Evolutionary conservation across 495 filamentous ascomycete genomes (phyloP), one percentile per base, ranked within the genome.

Genomic region (Cudoniella acicularis): DNA sequence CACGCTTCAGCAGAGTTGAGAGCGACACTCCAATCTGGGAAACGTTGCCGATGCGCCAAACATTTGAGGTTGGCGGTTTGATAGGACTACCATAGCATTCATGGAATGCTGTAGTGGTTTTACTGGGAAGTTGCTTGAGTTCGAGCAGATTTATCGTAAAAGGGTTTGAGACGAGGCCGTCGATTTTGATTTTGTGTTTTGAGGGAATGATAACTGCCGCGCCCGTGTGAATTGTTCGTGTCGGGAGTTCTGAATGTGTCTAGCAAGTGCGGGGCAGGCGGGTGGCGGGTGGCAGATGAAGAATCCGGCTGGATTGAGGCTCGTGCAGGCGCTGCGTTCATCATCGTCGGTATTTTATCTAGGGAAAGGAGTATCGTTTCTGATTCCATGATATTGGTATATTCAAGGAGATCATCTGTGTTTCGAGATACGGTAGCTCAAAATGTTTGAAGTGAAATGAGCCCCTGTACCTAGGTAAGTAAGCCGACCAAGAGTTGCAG

Each of bases 21-120:
- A 53, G 51, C 17, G 13, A 18, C 1, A 53, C 51, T n/a, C 51
- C 51, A 10, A 27, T 53, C 27, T 27, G 41, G 20, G 13, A 10
- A 1, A 53, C 51, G 27, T 53, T 53, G 10, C 51, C 51, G 8
- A 53, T 53, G 6, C 51, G 16, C 51, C 51, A 53, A 21, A 42
- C 13, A 42, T 53, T 53, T 27, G 36, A 24, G 3, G 51, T 53
- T 10, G 51, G 51, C 2, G 51, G 30, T 13, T 36, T 36, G 13
- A 36, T 4, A 36, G 30, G 30, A 36, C 6, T 6, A 13, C 30
- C 30, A 36, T 36, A 36, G 30, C 30, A 36, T 36, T 36, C 30
- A 13, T 36, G 30, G 30, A 36, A 36, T 36, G 30, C 30, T 36
- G 30, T 36, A 13, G 13, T 36, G 13, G 30, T 36, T 36, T 36